phyloP scores from a whole-genome alignment of 1,139 yeast species.

The Debaryomyces nepalensis region DNA sequence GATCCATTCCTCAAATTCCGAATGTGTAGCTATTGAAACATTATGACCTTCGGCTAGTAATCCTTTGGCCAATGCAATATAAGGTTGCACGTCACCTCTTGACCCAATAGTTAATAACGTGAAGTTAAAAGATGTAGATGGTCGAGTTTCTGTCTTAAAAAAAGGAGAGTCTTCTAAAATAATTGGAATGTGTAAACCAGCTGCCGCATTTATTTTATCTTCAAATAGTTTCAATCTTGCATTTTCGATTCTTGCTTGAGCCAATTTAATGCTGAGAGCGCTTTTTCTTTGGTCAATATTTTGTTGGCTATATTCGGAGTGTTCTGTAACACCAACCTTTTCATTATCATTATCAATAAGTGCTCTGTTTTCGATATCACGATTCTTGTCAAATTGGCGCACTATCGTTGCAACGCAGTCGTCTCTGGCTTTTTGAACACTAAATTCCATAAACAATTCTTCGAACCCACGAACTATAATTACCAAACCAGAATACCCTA shows the following conservation, averaged over 20 bases:
- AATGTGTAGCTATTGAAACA: slow-evolving; percentile 85
- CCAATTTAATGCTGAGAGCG: slow-evolving; percentile 15
- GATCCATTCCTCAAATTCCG: slow-evolving; percentile 80
- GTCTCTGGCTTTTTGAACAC: slow-evolving; percentile 66
- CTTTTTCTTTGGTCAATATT: not conserved
- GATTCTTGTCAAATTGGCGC: slow-evolving; percentile 50
- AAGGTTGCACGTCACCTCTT: slow-evolving; percentile 96
- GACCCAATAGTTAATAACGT: slow-evolving; percentile 89
- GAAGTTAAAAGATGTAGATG: slow-evolving; percentile 59
- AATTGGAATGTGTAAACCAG: slow-evolving; percentile 69
- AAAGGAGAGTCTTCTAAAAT: slow-evolving; percentile 68
- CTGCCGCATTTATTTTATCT: slow-evolving; percentile 58
- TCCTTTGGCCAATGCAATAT: slow-evolving; percentile 85
- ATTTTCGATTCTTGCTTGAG: slow-evolving; percentile 35
- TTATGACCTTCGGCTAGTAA: slow-evolving; percentile 77
- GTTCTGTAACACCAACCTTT: not conserved
- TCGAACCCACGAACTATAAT: slow-evolving; percentile 74
- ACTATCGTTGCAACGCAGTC: slow-evolving; percentile 67
- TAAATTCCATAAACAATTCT: slow-evolving; percentile 76
- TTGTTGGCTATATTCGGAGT: not conserved
- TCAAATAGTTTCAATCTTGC: slow-evolving; percentile 68
- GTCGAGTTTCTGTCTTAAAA: slow-evolving; percentile 54
- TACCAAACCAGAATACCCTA: slow-evolving; percentile 66
- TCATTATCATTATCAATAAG: slow-evolving; percentile 19
- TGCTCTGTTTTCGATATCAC: slow-evolving; percentile 31